A percentile compares a stretch with the other conserved stretches of the same genome.
phyloP scores from a whole-genome alignment of 176 grass and related monocot species.

The Urochloa ruziziensis region DNA sequence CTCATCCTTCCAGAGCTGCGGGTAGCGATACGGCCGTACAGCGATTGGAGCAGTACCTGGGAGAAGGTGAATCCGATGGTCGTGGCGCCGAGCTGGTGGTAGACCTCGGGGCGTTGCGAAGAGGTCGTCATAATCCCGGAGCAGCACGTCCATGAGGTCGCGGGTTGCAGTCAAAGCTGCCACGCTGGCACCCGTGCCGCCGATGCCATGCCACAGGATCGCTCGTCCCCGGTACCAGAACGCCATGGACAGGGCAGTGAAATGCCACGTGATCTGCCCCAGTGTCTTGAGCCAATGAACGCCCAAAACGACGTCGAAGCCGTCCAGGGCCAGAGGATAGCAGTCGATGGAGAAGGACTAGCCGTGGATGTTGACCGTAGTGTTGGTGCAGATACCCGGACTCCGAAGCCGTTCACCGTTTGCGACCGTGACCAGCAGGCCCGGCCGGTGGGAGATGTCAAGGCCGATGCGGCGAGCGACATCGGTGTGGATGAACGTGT shows the following conservation, averaged over 20 bases:
- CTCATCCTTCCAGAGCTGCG: not conserved
- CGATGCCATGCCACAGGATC: not conserved
- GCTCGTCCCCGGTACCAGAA: not conserved
- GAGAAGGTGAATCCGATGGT: not conserved
- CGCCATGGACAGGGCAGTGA: not conserved
- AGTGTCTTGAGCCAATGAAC: too few relatives aligned
- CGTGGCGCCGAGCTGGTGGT: not conserved
- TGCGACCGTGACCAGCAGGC: not conserved
- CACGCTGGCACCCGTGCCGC: too few relatives aligned
- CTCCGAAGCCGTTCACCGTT: not conserved
- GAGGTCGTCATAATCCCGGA: rapidly evolving
- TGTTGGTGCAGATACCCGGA: rapidly evolving
- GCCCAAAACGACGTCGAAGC: not conserved
- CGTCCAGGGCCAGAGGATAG: not conserved
- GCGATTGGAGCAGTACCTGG: not conserved
- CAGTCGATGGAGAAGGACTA: not conserved
- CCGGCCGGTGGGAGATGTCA: not conserved
- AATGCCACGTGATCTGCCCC: not conserved
- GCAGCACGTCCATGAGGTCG: not conserved
- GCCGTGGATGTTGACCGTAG: not conserved
- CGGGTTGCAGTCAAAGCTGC: not conserved
- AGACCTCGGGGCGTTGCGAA: rapidly evolving
- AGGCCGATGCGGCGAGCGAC: not conserved
- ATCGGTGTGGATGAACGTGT: not conserved
- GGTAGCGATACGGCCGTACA: not conserved